Percentiles rank a stretch among this genome's conserved stretches.
Evolutionary conservation across 179 eudicot genomes (phyloP).

Genomic region (Corrigiola litoralis): DNA sequence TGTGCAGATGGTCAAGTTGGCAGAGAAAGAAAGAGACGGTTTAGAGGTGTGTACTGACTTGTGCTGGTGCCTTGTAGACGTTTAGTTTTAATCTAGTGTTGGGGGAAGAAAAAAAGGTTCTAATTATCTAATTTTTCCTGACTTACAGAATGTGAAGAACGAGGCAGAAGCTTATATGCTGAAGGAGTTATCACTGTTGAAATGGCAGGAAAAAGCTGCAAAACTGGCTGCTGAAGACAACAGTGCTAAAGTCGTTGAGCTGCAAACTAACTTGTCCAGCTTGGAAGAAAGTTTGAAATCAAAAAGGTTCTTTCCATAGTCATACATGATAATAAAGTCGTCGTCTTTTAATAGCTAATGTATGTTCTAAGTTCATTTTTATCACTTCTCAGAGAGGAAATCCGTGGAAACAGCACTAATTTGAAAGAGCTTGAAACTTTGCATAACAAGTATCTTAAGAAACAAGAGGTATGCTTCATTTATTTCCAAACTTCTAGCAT

Average conservation of each 20-base stretch:
- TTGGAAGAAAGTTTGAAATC: conserved; percentile 61
- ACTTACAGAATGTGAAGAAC: conserved; percentile 71
- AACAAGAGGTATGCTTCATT: conserved; percentile 61
- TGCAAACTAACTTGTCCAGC: conserved; percentile 50
- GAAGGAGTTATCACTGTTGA: conserved; percentile 68
- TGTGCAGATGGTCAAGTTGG: conserved; percentile 95
- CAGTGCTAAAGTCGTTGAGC: conserved; percentile 40
- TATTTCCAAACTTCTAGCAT: background rate
- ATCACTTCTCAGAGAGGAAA: conserved; percentile 63
- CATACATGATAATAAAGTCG: background rate
- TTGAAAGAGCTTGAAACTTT: conserved; percentile 76
- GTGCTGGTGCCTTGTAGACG: too few relatives aligned
- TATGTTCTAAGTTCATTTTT: conserved; percentile 2
- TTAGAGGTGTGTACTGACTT: conserved; percentile 52
- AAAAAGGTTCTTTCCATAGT: conserved; percentile 51
- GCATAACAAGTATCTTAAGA: conserved; percentile 66
- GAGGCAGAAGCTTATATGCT: conserved; percentile 96
- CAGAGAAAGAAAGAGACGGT: conserved; percentile 92
- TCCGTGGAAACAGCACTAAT: conserved; percentile 45
- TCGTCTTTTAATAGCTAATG: background rate
- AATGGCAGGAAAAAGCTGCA: conserved; percentile 93
- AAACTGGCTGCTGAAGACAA: conserved; percentile 72
- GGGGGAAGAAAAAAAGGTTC: background rate
- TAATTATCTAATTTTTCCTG: background rate
- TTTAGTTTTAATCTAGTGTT: too few relatives aligned